Evolutionary conservation across 306 rosid genomes (phyloP).

Genomic region (Medicago ruthenica): DNA sequence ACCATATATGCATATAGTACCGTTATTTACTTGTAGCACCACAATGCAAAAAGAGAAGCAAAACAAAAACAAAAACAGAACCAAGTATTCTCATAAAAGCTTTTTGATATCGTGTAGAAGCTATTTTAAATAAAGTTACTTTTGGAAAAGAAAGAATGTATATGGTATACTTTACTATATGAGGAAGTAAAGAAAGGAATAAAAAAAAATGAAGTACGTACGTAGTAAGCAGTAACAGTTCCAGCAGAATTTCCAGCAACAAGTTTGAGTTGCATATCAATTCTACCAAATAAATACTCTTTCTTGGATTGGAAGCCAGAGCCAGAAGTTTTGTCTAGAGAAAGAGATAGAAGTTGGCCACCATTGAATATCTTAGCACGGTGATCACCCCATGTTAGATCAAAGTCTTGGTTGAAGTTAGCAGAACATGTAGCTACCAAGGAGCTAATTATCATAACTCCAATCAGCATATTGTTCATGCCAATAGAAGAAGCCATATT

Average conservation of each 20-base stretch:
- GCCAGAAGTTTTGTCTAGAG: slow-evolving; percentile 75
- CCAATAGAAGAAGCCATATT: slow-evolving; percentile 49
- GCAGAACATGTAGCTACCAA: slow-evolving; percentile 50
- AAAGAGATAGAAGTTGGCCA: slow-evolving; percentile 77
- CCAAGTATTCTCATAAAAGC: slow-evolving; percentile 4
- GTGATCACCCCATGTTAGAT: slow-evolving; percentile 78
- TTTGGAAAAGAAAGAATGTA: not conserved
- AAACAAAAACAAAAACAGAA: not conserved
- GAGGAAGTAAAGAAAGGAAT: slow-evolving; percentile 14
- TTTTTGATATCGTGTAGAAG: not conserved
- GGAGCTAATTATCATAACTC: slow-evolving; percentile 48
- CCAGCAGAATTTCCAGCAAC: slow-evolving; percentile 92
- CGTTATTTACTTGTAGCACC: no score
- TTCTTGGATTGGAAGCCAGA: slow-evolving; percentile 85
- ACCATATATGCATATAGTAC: slow-evolving; percentile 17
- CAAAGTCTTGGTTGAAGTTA: slow-evolving; percentile 70
- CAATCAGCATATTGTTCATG: slow-evolving; percentile 36
- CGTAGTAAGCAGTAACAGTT: slow-evolving; percentile 89
- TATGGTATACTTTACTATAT: not conserved
- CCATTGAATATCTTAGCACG: slow-evolving; percentile 70
- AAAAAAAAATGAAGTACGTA: slow-evolving; percentile 29
- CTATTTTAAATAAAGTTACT: not conserved
- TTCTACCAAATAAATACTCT: slow-evolving; percentile 69
- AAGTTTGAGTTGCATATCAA: slow-evolving; percentile 93
- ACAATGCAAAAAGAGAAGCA: not conserved